These are phyloP conservation scores for Cladophialophora psammophila DNA, from an alignment of 2,329 filamentous ascomycete genomes.

Conservation along the genomic window DNA sequence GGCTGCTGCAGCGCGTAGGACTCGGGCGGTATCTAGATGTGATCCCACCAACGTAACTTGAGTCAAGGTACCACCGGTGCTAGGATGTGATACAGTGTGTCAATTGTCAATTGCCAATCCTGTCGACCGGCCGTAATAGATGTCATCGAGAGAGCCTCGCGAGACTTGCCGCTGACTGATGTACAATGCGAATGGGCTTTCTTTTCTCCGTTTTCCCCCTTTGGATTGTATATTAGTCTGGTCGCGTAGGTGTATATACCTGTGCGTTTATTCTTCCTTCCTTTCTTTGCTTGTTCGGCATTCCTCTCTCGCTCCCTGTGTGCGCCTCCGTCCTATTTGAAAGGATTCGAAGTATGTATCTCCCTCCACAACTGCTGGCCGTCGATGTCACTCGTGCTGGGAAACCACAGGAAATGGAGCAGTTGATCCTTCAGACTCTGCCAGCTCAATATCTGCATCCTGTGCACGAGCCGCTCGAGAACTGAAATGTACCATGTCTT, in stretches of 20 bases:
- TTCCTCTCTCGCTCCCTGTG: background rate
- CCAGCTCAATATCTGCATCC: slow-evolving; percentile 23
- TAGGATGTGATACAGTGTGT: background rate
- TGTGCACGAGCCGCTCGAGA: slow-evolving; percentile 23
- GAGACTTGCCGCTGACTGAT: too few species aligned
- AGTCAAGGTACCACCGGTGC: too few species aligned
- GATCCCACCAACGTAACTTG: too few species aligned
- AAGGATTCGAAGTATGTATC: slow-evolving; percentile 25
- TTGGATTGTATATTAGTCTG: too few species aligned
- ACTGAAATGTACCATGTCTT: slow-evolving; percentile 44
- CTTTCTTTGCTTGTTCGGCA: too few species aligned
- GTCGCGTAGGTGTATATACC: too few species aligned
- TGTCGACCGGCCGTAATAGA: background rate
- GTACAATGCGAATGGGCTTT: too few species aligned
- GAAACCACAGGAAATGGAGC: slow-evolving; percentile 29
- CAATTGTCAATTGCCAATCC: background rate
- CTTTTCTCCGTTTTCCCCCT: too few species aligned
- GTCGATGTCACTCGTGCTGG: slow-evolving; percentile 26
- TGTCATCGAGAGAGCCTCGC: background rate
- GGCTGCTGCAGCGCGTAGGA: background rate
- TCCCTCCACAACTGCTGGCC: slow-evolving; percentile 24
- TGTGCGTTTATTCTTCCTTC: too few species aligned
- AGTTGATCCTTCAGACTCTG: slow-evolving; percentile 20
- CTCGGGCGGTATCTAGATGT: background rate
- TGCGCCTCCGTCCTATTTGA: background rate